phyloP scores from a whole-genome alignment of 176 grass and related monocot genomes.

The Oryza nivara region DNA sequence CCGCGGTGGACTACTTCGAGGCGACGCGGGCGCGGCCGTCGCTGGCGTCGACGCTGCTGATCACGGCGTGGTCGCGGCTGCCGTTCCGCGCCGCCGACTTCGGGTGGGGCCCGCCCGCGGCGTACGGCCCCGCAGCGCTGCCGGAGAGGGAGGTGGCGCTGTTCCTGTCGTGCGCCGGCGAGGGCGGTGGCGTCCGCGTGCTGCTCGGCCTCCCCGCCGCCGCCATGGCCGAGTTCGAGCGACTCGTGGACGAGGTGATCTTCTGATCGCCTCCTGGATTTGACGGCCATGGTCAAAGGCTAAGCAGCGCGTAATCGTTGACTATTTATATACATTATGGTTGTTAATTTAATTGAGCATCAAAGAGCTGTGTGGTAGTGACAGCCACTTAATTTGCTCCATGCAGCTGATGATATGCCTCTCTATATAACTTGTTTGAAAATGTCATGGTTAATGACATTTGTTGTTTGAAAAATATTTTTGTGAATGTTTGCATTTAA shows the following conservation, averaged over 20 bases:
- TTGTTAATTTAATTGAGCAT: neutral
- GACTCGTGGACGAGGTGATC: slow-evolving; percentile 38
- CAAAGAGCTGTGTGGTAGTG: neutral
- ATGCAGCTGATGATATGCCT: too few species aligned
- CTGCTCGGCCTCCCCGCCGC: slow-evolving; percentile 67
- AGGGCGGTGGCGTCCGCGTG: slow-evolving; percentile 60
- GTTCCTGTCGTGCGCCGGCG: slow-evolving; percentile 69
- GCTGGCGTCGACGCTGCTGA: slow-evolving; percentile 66
- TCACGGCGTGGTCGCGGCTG: slow-evolving; percentile 81
- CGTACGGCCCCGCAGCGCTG: slow-evolving; percentile 68
- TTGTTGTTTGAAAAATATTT: neutral
- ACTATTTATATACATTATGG: neutral
- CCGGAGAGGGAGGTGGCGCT: slow-evolving; percentile 83
- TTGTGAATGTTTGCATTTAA: too few species aligned
- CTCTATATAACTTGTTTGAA: too few species aligned
- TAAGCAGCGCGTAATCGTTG: neutral
- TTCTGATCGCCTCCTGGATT: neutral
- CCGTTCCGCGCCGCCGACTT: slow-evolving; percentile 72
- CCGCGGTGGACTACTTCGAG: slow-evolving; percentile 83
- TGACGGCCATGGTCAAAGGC: neutral
- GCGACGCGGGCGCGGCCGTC: slow-evolving; percentile 64
- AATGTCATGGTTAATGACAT: neutral
- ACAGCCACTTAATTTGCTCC: too few species aligned
- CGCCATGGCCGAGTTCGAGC: slow-evolving; percentile 72
- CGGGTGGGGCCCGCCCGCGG: slow-evolving; percentile 66